Percentiles rank a stretch among this genome's conserved stretches.
These are phyloP conservation scores for Colletotrichum graminicola DNA, from an alignment of 2,329 filamentous ascomycete species.

Conservation along the genomic window DNA sequence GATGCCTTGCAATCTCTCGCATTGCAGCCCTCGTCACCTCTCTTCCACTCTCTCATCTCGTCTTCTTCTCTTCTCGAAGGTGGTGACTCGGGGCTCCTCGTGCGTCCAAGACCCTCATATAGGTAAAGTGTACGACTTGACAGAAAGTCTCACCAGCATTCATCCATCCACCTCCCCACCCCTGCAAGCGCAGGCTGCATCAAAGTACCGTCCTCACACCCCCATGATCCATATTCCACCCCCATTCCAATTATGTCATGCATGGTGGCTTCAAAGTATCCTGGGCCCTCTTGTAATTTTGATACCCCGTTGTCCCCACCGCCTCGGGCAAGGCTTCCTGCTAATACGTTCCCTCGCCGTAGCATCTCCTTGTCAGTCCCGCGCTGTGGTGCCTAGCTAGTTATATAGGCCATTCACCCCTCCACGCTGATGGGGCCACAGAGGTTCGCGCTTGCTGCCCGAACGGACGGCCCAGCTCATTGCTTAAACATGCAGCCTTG, in stretches of 20 bases:
- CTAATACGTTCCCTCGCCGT: slow-evolving; percentile 39
- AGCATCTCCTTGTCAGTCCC: slow-evolving; percentile 32
- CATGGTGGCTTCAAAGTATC: slow-evolving; percentile 53
- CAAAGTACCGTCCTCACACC: slow-evolving; percentile 29
- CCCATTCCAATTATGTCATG: slow-evolving; percentile 60
- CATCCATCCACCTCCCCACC: slow-evolving; percentile 14
- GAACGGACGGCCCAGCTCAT: slow-evolving; percentile 37
- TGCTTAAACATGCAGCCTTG: slow-evolving; percentile 39
- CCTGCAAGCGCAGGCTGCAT: slow-evolving; percentile 41
- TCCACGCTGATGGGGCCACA: slow-evolving; percentile 31
- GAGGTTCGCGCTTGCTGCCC: slow-evolving; percentile 42
- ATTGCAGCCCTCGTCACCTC: slow-evolving; percentile 18
- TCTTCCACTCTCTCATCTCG: slow-evolving; percentile 17
- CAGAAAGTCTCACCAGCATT: slow-evolving; percentile 42
- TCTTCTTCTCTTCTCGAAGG: slow-evolving; percentile 5
- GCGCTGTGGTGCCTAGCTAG: slow-evolving; percentile 30
- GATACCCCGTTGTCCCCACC: slow-evolving; percentile 45
- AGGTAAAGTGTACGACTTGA: slow-evolving; percentile 27
- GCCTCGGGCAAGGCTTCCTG: slow-evolving; percentile 34
- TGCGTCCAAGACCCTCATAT: slow-evolving; percentile 27
- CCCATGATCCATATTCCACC: slow-evolving; percentile 38
- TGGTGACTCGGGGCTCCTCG: background rate
- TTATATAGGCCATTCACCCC: slow-evolving; percentile 40
- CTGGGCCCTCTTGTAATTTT: slow-evolving; percentile 53
- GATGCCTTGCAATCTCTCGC: slow-evolving; percentile 34